A percentile compares a stretch with the other conserved stretches of the same genome.
Conservation (phyloP, 2,329 filamentous ascomycete species). For the Aspergillus pseudotamarii region DNA sequence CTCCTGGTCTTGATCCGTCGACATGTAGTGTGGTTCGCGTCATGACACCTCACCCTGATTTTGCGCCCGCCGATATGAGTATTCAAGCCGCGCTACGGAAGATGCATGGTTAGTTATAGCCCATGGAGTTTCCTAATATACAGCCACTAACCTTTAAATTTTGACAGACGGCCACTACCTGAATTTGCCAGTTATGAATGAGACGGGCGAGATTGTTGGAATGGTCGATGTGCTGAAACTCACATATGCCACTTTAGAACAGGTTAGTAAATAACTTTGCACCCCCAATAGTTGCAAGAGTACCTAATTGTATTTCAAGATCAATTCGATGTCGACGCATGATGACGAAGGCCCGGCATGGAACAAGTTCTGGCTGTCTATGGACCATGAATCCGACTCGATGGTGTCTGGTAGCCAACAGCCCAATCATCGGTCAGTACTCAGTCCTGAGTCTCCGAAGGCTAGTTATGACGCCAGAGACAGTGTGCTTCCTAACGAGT, state of each 20-base stretch:
- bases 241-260: conserved; percentile 95
- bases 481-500: conserved; percentile 89
- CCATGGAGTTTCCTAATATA: not conserved
- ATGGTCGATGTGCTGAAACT: conserved; percentile 99
- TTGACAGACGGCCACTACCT: conserved; percentile 89
- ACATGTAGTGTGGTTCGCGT: conserved; percentile 98
- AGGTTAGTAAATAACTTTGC: conserved; percentile 57
- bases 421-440: conserved; percentile 70
- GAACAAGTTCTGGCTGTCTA: conserved; percentile 99
- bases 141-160: conserved; percentile 6
- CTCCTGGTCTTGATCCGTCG: conserved; percentile 87
- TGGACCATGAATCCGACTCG: conserved; percentile 93
- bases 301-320: conserved; percentile 46
- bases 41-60: conserved; percentile 98
- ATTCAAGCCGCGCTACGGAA: conserved; percentile 97
- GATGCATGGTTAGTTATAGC: conserved; percentile 80
- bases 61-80: conserved; percentile 98
- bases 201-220: conserved; percentile 92
- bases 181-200: conserved; percentile 98
- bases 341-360: conserved; percentile 95
- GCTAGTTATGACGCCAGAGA: conserved; percentile 69
- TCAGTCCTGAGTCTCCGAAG: conserved; percentile 76
- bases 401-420: conserved; percentile 89
- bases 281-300: not conserved
- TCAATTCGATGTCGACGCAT: conserved; percentile 85